These are phyloP conservation scores for Coemansia sp. DNA, from an alignment of 192 early-diverging fungal genomes.

Conservation along the genomic window DNA sequence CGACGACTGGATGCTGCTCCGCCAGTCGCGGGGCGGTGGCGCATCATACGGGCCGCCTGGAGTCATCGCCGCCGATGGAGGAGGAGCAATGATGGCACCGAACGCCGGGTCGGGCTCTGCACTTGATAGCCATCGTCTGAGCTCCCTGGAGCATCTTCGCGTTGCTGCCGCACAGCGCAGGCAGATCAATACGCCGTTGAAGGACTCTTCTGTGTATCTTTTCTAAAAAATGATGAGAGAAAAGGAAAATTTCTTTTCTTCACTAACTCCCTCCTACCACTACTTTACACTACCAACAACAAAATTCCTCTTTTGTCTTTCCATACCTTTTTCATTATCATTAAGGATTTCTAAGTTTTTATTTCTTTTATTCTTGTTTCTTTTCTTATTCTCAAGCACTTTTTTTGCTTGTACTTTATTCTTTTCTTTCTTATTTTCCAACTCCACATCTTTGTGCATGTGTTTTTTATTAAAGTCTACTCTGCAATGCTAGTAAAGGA, in stretches of 20 bases:
- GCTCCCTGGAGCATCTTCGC: not conserved
- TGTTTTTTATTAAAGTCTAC: conserved; percentile 11
- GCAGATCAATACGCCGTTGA: conserved; percentile 9
- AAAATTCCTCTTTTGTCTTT: not conserved
- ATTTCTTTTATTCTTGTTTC: not conserved
- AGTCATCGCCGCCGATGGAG: not conserved
- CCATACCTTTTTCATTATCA: not conserved
- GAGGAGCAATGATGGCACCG: not conserved
- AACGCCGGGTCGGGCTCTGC: not conserved
- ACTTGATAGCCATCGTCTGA: not conserved
- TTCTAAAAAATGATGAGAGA: not conserved
- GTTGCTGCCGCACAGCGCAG: conserved; percentile 6
- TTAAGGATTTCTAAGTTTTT: not conserved
- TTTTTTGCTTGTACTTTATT: conserved; percentile 6
- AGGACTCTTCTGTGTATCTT: not conserved
- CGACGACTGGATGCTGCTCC: conserved; percentile 37
- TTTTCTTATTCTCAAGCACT: conserved; percentile 6
- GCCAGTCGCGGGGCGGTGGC: not conserved
- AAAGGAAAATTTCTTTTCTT: too few species aligned
- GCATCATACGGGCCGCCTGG: not conserved
- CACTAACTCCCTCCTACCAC: too few species aligned
- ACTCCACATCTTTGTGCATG: not conserved
- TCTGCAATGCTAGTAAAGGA: conserved; percentile 44
- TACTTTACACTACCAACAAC: too few species aligned
- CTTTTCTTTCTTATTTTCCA: not conserved